Evolutionary conservation across 148 eudicot species (phyloP), one percentile per base, ranked within the genome.

Genomic region (Chenopodium formosanum): DNA sequence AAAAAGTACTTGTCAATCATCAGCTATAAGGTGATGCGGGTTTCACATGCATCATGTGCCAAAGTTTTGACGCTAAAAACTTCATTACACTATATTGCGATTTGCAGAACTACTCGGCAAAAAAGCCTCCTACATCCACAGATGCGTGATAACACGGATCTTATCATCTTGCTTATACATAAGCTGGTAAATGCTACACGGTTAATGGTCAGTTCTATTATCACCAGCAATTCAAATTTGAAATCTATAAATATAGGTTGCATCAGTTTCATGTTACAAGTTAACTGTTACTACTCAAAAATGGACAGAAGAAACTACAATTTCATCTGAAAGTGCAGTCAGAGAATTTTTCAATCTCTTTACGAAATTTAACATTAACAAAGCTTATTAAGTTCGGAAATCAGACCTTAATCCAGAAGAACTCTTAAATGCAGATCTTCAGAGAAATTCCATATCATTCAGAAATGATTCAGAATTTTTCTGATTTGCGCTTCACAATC

Each of bases 381-480:
- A 14, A 78, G 63, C 78, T 62, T 8, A 32, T 44, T 44, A 46
- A 22, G 31, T 65, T 78, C 10, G 16, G 62, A 65, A 46, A 66
- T 48, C 80, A 64, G 72, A 65, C 72, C 58, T 65, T 37, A 10
- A 76, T 62, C 50, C 69, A 77, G 79, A 77, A 64, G 22, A 4
- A 64, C 16, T 64, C 60, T 27, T 3, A 20, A 40, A 64, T 12
- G 44, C 4, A 20, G 52, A 71, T 71, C 50, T 71, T 22, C 27
- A 27, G 46, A 71, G 12, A 71, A 71, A 70, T 7, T 37, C 48
- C 0, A 37, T 0, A 17, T 70, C 48, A 34, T 20, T 32, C 3
- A n/a, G 4, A 3, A 37, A 16, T 13, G 9, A 68, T 0, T 10
- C 22, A 25, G 37, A 27, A 29, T 31, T 68, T 40, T 68, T 17